A percentile compares a stretch with the other conserved stretches of the same genome.
Conservation (phyloP, 2,329 filamentous ascomycete species). For the Ceratocystiopsis brevicomis region DNA sequence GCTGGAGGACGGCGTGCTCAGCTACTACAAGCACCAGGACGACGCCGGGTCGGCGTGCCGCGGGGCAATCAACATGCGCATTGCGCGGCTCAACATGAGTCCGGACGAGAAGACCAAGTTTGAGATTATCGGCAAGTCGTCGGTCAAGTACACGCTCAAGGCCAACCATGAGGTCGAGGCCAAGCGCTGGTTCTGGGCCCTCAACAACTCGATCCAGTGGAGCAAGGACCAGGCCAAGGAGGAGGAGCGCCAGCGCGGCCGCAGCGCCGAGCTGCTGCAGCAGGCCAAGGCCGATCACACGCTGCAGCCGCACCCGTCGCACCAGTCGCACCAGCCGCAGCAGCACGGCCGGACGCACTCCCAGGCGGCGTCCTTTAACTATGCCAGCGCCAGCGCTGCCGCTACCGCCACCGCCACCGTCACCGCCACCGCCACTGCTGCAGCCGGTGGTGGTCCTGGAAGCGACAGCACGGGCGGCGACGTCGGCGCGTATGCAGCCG, state of each 20-base stretch:
- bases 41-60: constrained; percentile 91
- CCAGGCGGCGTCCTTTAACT: constrained; percentile 23
- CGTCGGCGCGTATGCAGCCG: neutral
- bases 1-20: constrained; percentile 87
- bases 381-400: constrained; percentile 21
- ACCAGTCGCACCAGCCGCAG: constrained; percentile 1
- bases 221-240: constrained; percentile 91
- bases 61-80: constrained; percentile 96
- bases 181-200: constrained; percentile 96
- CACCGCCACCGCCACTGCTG: constrained; percentile 32
- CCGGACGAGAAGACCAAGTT: constrained; percentile 94
- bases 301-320: constrained; percentile 19
- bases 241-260: constrained; percentile 58
- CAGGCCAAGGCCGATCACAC: constrained; percentile 54
- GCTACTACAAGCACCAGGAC: constrained; percentile 98
- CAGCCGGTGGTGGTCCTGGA: constrained; percentile 27
- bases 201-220: constrained; percentile 98
- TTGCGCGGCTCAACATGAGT: constrained; percentile 88
- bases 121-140: constrained; percentile 94
- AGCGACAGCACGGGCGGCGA: neutral
- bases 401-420: constrained; percentile 33
- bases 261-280: constrained; percentile 54
- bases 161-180: constrained; percentile 96
- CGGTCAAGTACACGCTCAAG: constrained; percentile 94
- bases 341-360: constrained; percentile 15